Percentiles rank a stretch among this genome's conserved stretches.
phyloP scores from a whole-genome alignment of 345 rosid genomes.

The Acer yangbiense region DNA sequence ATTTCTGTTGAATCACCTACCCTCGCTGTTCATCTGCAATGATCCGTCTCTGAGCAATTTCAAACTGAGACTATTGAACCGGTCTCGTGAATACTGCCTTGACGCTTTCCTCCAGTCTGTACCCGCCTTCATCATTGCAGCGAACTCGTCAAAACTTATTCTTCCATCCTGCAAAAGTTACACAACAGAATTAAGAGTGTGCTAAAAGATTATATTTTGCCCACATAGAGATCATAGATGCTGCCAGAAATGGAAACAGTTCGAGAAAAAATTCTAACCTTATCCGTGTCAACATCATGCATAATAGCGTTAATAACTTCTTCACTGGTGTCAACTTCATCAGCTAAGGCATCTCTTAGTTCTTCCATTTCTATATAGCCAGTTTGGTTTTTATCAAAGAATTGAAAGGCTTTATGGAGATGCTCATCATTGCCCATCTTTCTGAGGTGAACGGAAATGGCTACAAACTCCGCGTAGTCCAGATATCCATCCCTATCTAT shows the following conservation, averaged over 20 bases:
- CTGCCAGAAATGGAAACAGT: not conserved
- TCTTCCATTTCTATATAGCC: slow-evolving; percentile 93
- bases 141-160: slow-evolving; percentile 91
- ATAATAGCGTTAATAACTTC: slow-evolving; percentile 85
- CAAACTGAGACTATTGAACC: slow-evolving; percentile 84
- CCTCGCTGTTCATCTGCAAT: slow-evolving; percentile 40
- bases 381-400: slow-evolving; percentile 70
- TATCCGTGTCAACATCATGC: slow-evolving; percentile 92
- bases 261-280: slow-evolving; percentile 45
- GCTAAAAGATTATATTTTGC: not conserved
- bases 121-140: slow-evolving; percentile 91
- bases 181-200: not conserved
- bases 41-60: slow-evolving; percentile 86
- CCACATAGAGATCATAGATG: not conserved
- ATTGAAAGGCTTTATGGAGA: slow-evolving; percentile 79
- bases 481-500: slow-evolving; percentile 77
- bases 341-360: slow-evolving; percentile 65
- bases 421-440: slow-evolving; percentile 93
- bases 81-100: slow-evolving; percentile 88
- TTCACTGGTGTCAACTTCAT: slow-evolving; percentile 75
- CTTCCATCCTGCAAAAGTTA: slow-evolving; percentile 67
- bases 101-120: slow-evolving; percentile 99
- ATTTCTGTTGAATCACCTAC: slow-evolving; percentile 27
- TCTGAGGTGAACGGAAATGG: slow-evolving; percentile 89
- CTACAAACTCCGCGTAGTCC: slow-evolving; percentile 81